These are phyloP conservation scores for Linnemannia hyalina DNA, from an alignment of 192 early-diverging fungal species.

Conservation along the genomic window DNA sequence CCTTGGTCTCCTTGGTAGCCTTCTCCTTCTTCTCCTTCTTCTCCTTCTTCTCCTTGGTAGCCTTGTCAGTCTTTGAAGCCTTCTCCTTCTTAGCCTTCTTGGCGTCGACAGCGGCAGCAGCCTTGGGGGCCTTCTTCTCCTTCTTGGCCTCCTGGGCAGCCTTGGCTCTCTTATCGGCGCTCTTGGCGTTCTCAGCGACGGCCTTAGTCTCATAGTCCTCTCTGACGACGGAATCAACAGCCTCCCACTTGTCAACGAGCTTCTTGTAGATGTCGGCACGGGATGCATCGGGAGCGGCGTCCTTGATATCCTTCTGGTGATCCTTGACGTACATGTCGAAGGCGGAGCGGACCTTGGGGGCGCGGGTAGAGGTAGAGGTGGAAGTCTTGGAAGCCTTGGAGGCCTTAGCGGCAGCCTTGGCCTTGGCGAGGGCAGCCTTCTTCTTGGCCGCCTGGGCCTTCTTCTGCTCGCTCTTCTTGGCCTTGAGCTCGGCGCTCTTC, in stretches of 20 bases:
- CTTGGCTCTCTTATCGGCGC: conserved; percentile 34
- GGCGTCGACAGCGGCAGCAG: conserved; percentile 2
- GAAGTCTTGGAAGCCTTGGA: conserved; percentile 2
- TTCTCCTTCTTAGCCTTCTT: conserved; percentile 28
- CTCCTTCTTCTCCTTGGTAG: background rate
- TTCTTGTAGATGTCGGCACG: conserved; percentile 50
- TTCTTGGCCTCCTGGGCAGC: conserved; percentile 35
- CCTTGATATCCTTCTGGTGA: conserved; percentile 45
- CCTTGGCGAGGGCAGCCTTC: conserved; percentile 37
- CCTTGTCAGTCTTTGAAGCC: conserved; percentile 2
- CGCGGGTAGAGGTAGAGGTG: background rate
- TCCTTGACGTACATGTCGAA: conserved; percentile 58
- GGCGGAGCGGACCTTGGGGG: conserved; percentile 43
- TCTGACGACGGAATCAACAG: conserved; percentile 14
- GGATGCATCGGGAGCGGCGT: conserved; percentile 35
- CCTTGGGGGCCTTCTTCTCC: conserved; percentile 27
- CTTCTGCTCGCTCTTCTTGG: conserved; percentile 35
- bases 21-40: conserved; percentile 32
- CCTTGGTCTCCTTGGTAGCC: conserved; percentile 17
- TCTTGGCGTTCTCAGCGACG: conserved; percentile 38
- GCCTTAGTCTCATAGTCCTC: conserved; percentile 42
- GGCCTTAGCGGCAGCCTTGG: conserved; percentile 10
- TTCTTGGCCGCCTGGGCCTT: conserved; percentile 27
- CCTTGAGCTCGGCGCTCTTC: conserved; percentile 39
- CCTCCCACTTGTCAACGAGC: conserved; percentile 56